Conservation (phyloP, 371 early-diverging fungal genomes). For the Circinella minor region DNA sequence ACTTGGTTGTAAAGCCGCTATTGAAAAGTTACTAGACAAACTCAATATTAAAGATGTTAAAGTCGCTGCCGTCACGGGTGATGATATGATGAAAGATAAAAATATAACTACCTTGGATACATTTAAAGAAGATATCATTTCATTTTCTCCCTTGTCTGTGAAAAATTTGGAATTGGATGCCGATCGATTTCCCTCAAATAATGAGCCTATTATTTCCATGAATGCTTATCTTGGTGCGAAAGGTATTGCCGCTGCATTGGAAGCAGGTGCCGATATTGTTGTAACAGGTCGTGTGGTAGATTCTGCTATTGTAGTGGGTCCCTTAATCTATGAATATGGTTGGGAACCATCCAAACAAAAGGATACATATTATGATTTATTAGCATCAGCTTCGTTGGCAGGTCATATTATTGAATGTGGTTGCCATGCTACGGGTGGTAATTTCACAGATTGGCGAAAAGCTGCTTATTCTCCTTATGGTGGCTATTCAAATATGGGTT, state of each 20-base stretch:
- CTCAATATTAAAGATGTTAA: slow-evolving; percentile 43
- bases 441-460: slow-evolving; percentile 75
- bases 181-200: slow-evolving; percentile 53
- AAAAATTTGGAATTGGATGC: slow-evolving; percentile 47
- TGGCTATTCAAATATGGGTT: slow-evolving; percentile 73
- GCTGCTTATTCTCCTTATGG: slow-evolving; percentile 61
- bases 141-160: slow-evolving; percentile 54
- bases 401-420: slow-evolving; percentile 83
- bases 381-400: slow-evolving; percentile 73
- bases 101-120: slow-evolving; percentile 27
- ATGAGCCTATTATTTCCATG: slow-evolving; percentile 59
- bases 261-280: slow-evolving; percentile 69
- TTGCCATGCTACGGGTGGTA: slow-evolving; percentile 77
- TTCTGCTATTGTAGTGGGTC: slow-evolving; percentile 67
- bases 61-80: slow-evolving; percentile 77
- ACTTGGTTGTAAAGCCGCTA: slow-evolving; percentile 64
- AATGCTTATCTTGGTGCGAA: slow-evolving; percentile 70
- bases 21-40: slow-evolving; percentile 59
- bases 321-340: slow-evolving; percentile 58
- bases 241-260: slow-evolving; percentile 65
- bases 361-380: slow-evolving; percentile 56
- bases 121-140: slow-evolving; percentile 40
- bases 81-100: slow-evolving; percentile 53
- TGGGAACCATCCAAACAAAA: slow-evolving; percentile 41
- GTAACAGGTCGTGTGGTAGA: slow-evolving; percentile 80